Evolutionary conservation across 768 basidiomycete genomes (phyloP), one percentile per base, ranked within the genome.

Genomic region (Pholiota microspora): DNA sequence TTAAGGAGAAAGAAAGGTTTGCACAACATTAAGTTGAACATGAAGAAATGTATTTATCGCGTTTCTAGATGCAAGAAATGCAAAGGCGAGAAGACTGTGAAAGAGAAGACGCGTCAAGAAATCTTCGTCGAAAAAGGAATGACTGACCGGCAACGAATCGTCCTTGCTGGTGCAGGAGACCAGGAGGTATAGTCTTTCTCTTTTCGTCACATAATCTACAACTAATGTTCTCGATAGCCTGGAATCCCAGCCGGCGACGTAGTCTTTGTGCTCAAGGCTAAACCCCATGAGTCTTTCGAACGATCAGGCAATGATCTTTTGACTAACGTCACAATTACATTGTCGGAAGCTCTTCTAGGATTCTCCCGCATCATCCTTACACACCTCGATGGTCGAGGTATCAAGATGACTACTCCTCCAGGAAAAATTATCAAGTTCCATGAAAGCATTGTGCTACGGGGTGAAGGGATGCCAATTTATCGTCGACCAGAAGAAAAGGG

Each of bases 311-410:
- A 84, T 55, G 89, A 95, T 65, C 79, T 99, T 28, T 75, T 90
- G 34, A 85, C 91, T 2, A 84, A 81, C 28, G 83, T 94, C 53
- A 85, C 85, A 44, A 87, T 99, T 53, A 95, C 93, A 0, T 77
- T 98, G 25, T 95, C 94, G 8, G 96, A 99, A 71, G 92, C 94
- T 2, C 80, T 98, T 8, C 80, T 97, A 50, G 96, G 96, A n/a
- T 95, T 99, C 73, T 90, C 87, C 45, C 84, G 96, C 24, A 87
- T 98, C 58, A 72, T 97, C 21, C 74, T 99, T 54, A 90, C 87
- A 6, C 96, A 99, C 68, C 78, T 99, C 27, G 96, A 99, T 65
- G 94, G 94, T 8, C 84, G 94, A 12, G 94, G 94, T n/a, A 78
- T 98, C 49, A 84, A 83, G 32, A 82, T 97, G 10, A 72, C 83